phyloP scores from a whole-genome alignment of 1,284 basidiomycete species.

The Erythrobasidium hasegawianum region DNA sequence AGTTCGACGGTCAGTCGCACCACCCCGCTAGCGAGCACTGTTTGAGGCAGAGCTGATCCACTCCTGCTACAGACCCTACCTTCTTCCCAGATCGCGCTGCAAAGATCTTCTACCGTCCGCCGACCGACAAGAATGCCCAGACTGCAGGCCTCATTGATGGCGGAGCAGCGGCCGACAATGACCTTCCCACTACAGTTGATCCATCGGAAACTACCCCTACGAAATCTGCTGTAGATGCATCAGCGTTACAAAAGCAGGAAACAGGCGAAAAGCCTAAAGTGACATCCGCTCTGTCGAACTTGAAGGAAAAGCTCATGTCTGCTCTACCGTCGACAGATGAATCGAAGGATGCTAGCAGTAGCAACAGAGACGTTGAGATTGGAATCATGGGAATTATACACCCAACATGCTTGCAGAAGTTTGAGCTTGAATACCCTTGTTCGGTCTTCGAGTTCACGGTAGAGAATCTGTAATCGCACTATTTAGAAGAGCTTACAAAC shows the following conservation, averaged over 20 bases:
- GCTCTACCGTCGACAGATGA: constrained; percentile 45
- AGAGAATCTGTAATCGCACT: constrained; percentile 52
- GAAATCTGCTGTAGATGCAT: constrained; percentile 33
- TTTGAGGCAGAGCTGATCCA: neutral
- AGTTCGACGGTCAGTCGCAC: constrained; percentile 64
- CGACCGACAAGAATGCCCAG: constrained; percentile 50
- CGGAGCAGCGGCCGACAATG: constrained; percentile 25
- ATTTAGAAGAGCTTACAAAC: neutral
- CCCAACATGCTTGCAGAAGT: constrained; percentile 79
- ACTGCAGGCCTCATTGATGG: constrained; percentile 39
- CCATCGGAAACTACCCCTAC: constrained; percentile 41
- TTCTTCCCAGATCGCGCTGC: constrained; percentile 95
- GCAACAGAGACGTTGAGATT: constrained; percentile 62
- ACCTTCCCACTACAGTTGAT: constrained; percentile 15
- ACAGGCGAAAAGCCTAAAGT: neutral
- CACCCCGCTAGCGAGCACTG: constrained; percentile 2
- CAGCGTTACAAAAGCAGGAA: constrained; percentile 35
- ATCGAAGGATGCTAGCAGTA: constrained; percentile 38
- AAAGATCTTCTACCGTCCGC: constrained; percentile 75
- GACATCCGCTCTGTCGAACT: constrained; percentile 47
- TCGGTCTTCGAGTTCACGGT: constrained; percentile 90
- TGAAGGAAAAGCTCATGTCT: constrained; percentile 50
- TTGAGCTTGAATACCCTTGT: constrained; percentile 92
- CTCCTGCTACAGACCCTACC: constrained; percentile 62
- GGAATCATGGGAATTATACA: constrained; percentile 85